A percentile compares a stretch with the other conserved stretches of the same genome.
Conservation (phyloP, 192 early-diverging fungal genomes). For the Backusella westeae region DNA sequence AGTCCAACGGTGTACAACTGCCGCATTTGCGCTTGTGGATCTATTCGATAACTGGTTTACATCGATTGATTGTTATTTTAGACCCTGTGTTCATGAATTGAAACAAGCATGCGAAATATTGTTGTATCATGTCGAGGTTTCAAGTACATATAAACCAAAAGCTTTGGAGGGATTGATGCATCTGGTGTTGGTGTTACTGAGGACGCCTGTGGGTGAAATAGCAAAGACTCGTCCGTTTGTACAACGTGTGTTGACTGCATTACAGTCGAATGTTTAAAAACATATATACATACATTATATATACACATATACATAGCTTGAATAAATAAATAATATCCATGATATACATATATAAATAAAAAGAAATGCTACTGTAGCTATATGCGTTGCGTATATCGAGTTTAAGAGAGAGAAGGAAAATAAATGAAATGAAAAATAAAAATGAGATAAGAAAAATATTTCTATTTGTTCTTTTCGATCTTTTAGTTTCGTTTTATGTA, state of each 20-base stretch:
- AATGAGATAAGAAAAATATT: not conserved
- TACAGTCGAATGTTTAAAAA: not conserved
- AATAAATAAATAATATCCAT: not conserved
- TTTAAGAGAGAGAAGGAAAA: too few species aligned
- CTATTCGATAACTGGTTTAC: constrained; percentile 31
- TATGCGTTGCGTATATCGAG: too few species aligned
- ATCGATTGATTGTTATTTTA: constrained; percentile 33
- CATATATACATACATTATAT: not conserved
- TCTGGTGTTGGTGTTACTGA: constrained; percentile 18
- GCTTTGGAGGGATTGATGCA: constrained; percentile 22
- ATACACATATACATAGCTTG: not conserved
- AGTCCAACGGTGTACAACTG: constrained; percentile 25
- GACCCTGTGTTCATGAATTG: constrained; percentile 38
- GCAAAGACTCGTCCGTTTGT: constrained; percentile 34
- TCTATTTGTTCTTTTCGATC: not conserved
- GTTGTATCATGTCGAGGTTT: constrained; percentile 21
- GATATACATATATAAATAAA: not conserved
- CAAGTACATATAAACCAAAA: not conserved
- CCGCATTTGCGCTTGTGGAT: constrained; percentile 29
- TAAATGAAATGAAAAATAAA: not conserved
- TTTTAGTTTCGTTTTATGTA: not conserved
- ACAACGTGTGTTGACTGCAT: constrained; percentile 13
- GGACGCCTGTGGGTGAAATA: constrained; percentile 34
- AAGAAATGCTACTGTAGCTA: not conserved
- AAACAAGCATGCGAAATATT: constrained; percentile 35